Conservation (phyloP, 75 land plant species). For the Pinus tabuliformis region DNA sequence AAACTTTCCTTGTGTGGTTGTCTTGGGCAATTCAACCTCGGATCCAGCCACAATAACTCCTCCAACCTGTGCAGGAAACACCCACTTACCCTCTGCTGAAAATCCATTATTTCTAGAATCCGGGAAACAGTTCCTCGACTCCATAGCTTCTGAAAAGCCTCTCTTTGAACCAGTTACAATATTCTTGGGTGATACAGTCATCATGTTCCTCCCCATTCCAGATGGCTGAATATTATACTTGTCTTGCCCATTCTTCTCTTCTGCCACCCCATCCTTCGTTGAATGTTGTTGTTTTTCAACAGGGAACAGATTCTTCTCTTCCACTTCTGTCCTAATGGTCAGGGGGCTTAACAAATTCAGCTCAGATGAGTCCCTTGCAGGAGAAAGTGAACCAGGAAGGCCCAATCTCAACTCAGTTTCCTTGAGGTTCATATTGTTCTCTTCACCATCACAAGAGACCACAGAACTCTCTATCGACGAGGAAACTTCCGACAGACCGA, state of each 20-base stretch:
- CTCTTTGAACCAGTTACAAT: constrained; percentile 55
- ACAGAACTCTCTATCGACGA: constrained; percentile 14
- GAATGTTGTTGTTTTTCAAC: constrained; percentile 20
- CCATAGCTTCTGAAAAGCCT: constrained; percentile 58
- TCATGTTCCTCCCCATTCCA: constrained; percentile 6
- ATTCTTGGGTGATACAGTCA: constrained; percentile 7
- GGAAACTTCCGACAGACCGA: constrained; percentile 45
- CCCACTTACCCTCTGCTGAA: constrained; percentile 33
- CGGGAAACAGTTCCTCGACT: constrained; percentile 8
- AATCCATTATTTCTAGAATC: constrained; percentile 13
- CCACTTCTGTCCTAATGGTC: constrained; percentile 6
- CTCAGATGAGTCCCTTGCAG: constrained; percentile 33
- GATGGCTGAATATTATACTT: constrained; percentile 1
- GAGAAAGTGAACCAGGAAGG: constrained; percentile 53
- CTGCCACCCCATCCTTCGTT: constrained; percentile 2
- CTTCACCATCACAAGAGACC: background rate
- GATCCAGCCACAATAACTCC: constrained; percentile 17
- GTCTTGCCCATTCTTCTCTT: constrained; percentile 15
- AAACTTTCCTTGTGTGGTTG: constrained; percentile 9
- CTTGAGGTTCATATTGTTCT: constrained; percentile 30
- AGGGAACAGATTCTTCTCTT: constrained; percentile 12
- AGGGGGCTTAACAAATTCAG: constrained; percentile 4
- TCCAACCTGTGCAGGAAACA: constrained; percentile 18
- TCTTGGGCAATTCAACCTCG: constrained; percentile 22
- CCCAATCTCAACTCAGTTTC: constrained; percentile 79